phyloP scores from a whole-genome alignment of 768 basidiomycete genomes.

The Xerocomus brunneocitrinus region DNA sequence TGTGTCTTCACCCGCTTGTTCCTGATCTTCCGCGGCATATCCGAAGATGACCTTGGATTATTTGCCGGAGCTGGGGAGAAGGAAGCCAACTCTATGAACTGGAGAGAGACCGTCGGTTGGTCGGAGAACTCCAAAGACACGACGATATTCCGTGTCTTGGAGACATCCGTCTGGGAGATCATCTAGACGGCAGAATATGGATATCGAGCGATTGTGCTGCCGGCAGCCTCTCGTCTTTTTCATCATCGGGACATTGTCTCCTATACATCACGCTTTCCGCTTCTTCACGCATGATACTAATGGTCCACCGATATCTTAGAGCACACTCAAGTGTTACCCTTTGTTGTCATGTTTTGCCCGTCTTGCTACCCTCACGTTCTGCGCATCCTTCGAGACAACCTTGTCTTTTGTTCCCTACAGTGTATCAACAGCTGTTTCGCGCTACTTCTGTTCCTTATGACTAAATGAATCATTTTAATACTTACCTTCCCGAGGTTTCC shows the following conservation, averaged over 20 bases:
- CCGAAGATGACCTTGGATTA: slow-evolving; percentile 70
- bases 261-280: slow-evolving; percentile 5
- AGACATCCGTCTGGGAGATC: slow-evolving; percentile 75
- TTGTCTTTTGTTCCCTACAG: slow-evolving; percentile 8
- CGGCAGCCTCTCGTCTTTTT: slow-evolving; percentile 7
- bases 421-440: slow-evolving; percentile 27
- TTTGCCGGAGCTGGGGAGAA: slow-evolving; percentile 82
- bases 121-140: slow-evolving; percentile 75
- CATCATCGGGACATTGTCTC: slow-evolving; percentile 10
- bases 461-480: slow-evolving; percentile 9
- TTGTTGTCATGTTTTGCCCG: slow-evolving; percentile 17
- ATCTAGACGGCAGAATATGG: slow-evolving; percentile 28
- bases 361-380: slow-evolving; percentile 12
- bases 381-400: slow-evolving; percentile 9
- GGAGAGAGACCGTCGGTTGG: slow-evolving; percentile 79
- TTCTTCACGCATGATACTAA: slow-evolving; percentile 7
- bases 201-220: slow-evolving; percentile 16
- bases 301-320: slow-evolving; percentile 23
- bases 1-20: slow-evolving; percentile 82
- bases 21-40: slow-evolving; percentile 79
- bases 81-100: slow-evolving; percentile 76
- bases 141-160: slow-evolving; percentile 70
- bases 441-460: slow-evolving; percentile 12
- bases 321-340: slow-evolving; percentile 18
- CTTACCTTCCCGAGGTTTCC: neutral